Conservation (phyloP, 2,329 filamentous ascomycete genomes). For the Diaporthe nobilis region DNA sequence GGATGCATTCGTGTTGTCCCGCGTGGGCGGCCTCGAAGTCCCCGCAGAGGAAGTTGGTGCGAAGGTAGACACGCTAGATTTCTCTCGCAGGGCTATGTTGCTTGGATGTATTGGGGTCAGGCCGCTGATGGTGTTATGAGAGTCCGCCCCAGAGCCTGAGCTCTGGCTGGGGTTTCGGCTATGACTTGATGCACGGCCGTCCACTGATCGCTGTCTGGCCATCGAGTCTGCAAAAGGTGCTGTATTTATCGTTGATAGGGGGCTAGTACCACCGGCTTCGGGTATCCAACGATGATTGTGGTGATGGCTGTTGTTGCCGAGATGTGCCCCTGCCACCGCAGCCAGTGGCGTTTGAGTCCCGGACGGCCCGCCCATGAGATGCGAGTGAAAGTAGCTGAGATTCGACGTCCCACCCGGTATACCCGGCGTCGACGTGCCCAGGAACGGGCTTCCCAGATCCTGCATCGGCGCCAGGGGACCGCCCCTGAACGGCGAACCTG, state of each 20-base stretch:
- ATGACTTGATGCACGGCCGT: conserved; percentile 51
- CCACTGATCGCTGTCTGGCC: conserved; percentile 26
- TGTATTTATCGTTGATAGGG: conserved; percentile 44
- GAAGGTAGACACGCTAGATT: conserved; percentile 74
- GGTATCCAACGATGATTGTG: conserved; percentile 59
- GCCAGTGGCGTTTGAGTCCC: conserved; percentile 85
- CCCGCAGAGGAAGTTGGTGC: conserved; percentile 65
- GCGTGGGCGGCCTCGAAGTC: conserved; percentile 70
- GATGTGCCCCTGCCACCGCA: conserved; percentile 80
- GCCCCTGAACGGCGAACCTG: neutral
- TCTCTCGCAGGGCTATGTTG: conserved; percentile 62
- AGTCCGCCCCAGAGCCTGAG: conserved; percentile 62
- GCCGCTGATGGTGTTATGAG: conserved; percentile 45
- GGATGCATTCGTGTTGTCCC: conserved; percentile 59
- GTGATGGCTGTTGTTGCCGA: conserved; percentile 58
- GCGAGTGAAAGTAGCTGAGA: conserved; percentile 86
- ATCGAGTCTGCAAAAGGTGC: conserved; percentile 25
- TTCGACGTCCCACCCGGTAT: conserved; percentile 82
- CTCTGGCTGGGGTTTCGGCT: conserved; percentile 62
- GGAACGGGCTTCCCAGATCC: conserved; percentile 69
- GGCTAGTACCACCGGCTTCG: conserved; percentile 47
- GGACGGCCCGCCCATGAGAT: conserved; percentile 78
- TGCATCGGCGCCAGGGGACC: conserved; percentile 38
- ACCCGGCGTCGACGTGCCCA: conserved; percentile 72
- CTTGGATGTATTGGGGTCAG: conserved; percentile 38